Base-by-base conservation (phyloP, 257 asterid species). In the Jacaranda copaia region DNA sequence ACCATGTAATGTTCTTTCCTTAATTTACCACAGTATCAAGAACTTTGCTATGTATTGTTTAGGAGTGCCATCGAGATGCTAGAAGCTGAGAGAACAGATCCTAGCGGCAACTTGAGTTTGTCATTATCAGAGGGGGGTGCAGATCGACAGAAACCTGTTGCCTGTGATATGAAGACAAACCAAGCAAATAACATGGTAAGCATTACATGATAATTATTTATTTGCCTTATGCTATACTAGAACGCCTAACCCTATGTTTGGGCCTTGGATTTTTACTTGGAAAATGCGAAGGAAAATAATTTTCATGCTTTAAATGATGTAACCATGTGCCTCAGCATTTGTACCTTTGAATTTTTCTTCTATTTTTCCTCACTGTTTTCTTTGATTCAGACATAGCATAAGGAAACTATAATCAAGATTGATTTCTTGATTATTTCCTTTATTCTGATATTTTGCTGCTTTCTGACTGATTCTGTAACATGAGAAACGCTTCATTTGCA, bases 31-130 rank as follows among this genome's bases (percentile, higher is more conserved):
- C 46, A 18, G 36, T 52, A 66, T 62, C 20, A 75, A 64, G 35
- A 48, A 35, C 15, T n/a, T 60, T 56, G 15, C 53, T 58, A 45
- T 20, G 18, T 81, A n/a, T 52, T 63, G 57, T 83, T 82, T 75
- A 96, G 98, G 92, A 91, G 91, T 82, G 97, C 99, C 5, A 85
- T 96, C 82, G 97, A 93, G 84, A 80, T 91, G 76, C 83, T 91
- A 82, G 97, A 92, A 86, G 85, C 89, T 62, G 98, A 93, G 83
- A 81, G 80, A 67, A 86, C 84, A 81, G 89, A 84, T 19, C 65
- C 91, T 68, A 40, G 55, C 25, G 78, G 82, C 72, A 81, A 75
- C 70, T 67, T 68, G 39, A 71, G 67, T 77, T 79, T 68, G 68
- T 67, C 90, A 69, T 64, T 72, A 18, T 32, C 74, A 64, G 91